Percentiles rank a stretch among this genome's conserved stretches.
Evolutionary conservation across 345 rosid species (phyloP).

Genomic region (Heritiera fomes): DNA sequence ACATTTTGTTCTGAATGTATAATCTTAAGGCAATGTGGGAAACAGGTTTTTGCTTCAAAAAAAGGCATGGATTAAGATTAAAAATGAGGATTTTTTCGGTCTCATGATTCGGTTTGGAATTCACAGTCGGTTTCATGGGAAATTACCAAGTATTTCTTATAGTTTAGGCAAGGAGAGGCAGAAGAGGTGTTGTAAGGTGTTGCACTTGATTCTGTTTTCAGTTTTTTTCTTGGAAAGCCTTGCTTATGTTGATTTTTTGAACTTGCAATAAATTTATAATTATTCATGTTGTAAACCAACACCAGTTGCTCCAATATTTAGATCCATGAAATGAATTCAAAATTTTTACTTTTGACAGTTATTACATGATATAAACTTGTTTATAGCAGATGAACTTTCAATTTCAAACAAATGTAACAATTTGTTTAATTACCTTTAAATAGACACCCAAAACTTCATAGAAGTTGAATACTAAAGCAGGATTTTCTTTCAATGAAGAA

Average conservation of each 20-base stretch:
- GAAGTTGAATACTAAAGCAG: no score
- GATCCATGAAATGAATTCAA: neutral
- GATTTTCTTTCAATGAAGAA: no score
- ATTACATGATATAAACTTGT: neutral
- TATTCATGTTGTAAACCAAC: neutral
- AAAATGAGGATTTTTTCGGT: neutral
- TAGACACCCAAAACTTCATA: no score
- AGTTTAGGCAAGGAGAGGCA: neutral
- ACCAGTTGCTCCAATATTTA: neutral
- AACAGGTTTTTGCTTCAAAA: constrained; percentile 17
- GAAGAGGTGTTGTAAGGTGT: constrained; percentile 4
- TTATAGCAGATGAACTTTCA: no score
- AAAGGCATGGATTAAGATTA: constrained; percentile 1
- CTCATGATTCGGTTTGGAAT: neutral
- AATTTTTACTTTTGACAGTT: neutral
- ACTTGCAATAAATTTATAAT: constrained; percentile 12
- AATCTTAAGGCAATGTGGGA: constrained; percentile 4
- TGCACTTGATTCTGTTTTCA: neutral
- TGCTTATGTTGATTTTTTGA: constrained; percentile 6
- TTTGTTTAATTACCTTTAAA: no score
- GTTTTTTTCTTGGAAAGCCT: neutral
- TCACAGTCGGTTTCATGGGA: neutral
- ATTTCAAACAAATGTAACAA: no score
- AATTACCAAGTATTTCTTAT: neutral
- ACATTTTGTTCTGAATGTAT: constrained; percentile 3